phyloP scores from a whole-genome alignment of 805 yeast species.

The Torulaspora franciscae region DNA sequence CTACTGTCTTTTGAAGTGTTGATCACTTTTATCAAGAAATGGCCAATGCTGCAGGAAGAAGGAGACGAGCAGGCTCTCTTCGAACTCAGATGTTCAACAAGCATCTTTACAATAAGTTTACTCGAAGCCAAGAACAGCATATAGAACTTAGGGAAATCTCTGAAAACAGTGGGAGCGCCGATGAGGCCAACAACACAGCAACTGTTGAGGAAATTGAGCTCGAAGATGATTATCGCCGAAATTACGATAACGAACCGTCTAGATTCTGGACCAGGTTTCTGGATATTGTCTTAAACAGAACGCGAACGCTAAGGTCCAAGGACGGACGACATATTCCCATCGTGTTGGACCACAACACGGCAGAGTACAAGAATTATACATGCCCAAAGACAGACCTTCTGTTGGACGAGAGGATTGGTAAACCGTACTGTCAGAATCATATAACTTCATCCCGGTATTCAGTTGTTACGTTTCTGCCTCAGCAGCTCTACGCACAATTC shows the following conservation, averaged over 20 bases:
- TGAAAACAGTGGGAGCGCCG: constrained; percentile 7
- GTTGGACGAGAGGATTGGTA: constrained; percentile 61
- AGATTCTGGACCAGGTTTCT: constrained; percentile 12
- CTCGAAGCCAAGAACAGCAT: constrained; percentile 13
- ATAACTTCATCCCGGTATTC: constrained; percentile 88
- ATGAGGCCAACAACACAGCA: constrained; percentile 6
- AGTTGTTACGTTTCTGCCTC: constrained; percentile 73
- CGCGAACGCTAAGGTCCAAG: constrained; percentile 48
- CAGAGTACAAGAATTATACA: constrained; percentile 19
- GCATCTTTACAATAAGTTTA: constrained; percentile 28
- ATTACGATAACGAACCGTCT: constrained; percentile 3
- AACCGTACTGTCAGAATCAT: constrained; percentile 58
- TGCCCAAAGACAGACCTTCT: constrained; percentile 32
- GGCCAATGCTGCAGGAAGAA: constrained; percentile 13
- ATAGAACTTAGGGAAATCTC: constrained; percentile 16
- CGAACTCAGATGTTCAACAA: constrained; percentile 36
- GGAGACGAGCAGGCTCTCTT: constrained; percentile 32
- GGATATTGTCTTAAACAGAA: constrained; percentile 41
- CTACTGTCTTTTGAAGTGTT: neutral
- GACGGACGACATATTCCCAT: constrained; percentile 78
- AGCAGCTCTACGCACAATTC: constrained; percentile 85
- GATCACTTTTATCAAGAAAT: constrained; percentile 1
- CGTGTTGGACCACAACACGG: constrained; percentile 39
- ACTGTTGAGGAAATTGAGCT: constrained; percentile 9
- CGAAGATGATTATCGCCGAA: constrained; percentile 5